A percentile compares a stretch with the other conserved stretches of the same genome.
Evolutionary conservation across 176 grass and related monocot genomes (phyloP).

Genomic region (Avena insularis): DNA sequence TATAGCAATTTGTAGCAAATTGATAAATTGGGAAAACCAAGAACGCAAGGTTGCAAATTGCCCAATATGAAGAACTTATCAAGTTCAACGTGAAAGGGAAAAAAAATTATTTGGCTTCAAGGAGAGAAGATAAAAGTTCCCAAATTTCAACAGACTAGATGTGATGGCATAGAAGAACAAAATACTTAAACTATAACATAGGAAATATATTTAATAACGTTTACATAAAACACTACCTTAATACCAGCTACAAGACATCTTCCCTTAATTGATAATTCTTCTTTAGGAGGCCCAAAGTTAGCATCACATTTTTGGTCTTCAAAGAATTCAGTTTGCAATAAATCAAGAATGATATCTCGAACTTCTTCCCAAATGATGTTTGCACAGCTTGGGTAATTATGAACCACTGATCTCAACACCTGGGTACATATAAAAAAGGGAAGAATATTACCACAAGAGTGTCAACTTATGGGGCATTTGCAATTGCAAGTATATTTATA

Average conservation of each 20-base stretch:
- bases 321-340: constrained; percentile 57
- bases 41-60: background rate
- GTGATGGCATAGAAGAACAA: background rate
- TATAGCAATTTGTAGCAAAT: constrained; percentile 15
- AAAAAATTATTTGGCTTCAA: background rate
- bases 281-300: constrained; percentile 59
- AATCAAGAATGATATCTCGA: constrained; percentile 57
- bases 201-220: background rate
- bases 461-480: background rate
- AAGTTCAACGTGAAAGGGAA: background rate
- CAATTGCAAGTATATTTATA: background rate
- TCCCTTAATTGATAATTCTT: constrained; percentile 67
- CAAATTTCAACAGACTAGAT: background rate
- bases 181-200: constrained; percentile 1
- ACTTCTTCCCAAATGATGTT: constrained; percentile 72
- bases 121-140: constrained; percentile 9
- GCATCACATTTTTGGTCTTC: constrained; percentile 56
- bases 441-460: constrained; percentile 30
- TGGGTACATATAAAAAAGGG: constrained; percentile 42
- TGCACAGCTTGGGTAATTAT: constrained; percentile 81
- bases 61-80: background rate
- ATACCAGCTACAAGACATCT: constrained; percentile 81
- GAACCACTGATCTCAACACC: constrained; percentile 76
- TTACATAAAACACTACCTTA: constrained; percentile 63
- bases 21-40: constrained; percentile 17